Evolutionary conservation across 768 basidiomycete genomes (phyloP), one percentile per base, ranked within the genome.

Genomic region (Collybia sp.): DNA sequence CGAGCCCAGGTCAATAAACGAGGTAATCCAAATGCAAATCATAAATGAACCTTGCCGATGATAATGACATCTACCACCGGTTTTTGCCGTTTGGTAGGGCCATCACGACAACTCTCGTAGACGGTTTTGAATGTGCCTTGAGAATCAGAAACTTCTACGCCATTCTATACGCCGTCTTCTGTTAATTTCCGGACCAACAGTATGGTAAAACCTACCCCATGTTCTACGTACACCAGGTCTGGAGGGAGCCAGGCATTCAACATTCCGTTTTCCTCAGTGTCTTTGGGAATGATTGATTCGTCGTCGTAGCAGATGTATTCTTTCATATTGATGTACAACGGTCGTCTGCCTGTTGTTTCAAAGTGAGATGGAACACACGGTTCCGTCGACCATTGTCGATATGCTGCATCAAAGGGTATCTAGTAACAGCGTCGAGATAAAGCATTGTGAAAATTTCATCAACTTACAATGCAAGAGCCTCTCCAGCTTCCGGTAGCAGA

Each of bases 91-190:
- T 34, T 43, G 44, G 31, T 44, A 47, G 56, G 43, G 30, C 57
- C 63, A 18, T 40, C 52, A 19, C 51, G 56, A 44, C 60, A 59
- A 1, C 70, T 72, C 33, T 64, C 58, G 47, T 81, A 81, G 42
- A 56, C 62, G 2, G 64, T 60, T 30, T 47, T 63, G 41, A 69
- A 72, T 19, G 58, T 69, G 13, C 63, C 58, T 11, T 62, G 51
- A 36, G 59, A 53, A 52, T 74, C 69, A 2, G 50, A 61, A 19
- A 72, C 58, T 38, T 66, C 61, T 44, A 68, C 79, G 49, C 71
- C 83, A 65, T 62, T 77, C 82, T 60, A 71, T 67, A 19, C 66
- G 69, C 40, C 65, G 65, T 72, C 50, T 71, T 67, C 56, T 68
- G 68, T 57, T 68, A 73, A 55, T 72, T 8, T 5, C 6, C 5